Evolutionary conservation across 2,329 filamentous ascomycete species (phyloP).

Genomic region (Fusarium virguliforme): DNA sequence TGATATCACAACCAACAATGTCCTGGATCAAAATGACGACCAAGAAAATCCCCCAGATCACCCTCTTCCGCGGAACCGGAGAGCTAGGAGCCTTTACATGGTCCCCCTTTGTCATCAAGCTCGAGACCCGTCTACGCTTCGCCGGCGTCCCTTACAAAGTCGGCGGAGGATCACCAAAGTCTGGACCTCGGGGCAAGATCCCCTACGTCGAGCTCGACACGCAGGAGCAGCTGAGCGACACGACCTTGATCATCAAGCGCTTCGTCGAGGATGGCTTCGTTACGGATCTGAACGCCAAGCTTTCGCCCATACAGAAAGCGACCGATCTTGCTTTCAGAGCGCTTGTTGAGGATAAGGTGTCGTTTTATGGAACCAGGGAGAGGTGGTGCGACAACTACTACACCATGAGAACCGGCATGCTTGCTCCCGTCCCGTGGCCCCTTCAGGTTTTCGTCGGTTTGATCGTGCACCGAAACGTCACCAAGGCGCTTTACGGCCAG

Average conservation of each 20-base stretch:
- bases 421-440: conserved; percentile 67
- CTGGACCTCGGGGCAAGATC: conserved; percentile 72
- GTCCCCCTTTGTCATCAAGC: conserved; percentile 75
- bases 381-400: conserved; percentile 74
- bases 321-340: conserved; percentile 69
- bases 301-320: conserved; percentile 60
- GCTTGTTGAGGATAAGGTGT: conserved; percentile 73
- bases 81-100: conserved; percentile 62
- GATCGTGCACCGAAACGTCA: conserved; percentile 63
- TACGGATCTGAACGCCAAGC: conserved; percentile 63
- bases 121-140: conserved; percentile 74
- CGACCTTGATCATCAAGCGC: conserved; percentile 67
- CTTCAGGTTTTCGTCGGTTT: conserved; percentile 67
- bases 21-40: conserved; percentile 12
- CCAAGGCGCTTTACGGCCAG: conserved; percentile 68
- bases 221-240: conserved; percentile 63
- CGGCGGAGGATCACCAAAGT: conserved; percentile 61
- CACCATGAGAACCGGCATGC: conserved; percentile 68
- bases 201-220: conserved; percentile 66
- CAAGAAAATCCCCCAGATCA: conserved; percentile 29
- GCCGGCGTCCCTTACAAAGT: conserved; percentile 63
- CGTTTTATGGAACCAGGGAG: conserved; percentile 71
- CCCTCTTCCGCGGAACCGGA: conserved; percentile 67
- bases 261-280: conserved; percentile 61
- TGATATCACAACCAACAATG: not conserved